Evolutionary conservation across 768 basidiomycete genomes (phyloP).

Genomic region (Paxillus ammoniavirescens): DNA sequence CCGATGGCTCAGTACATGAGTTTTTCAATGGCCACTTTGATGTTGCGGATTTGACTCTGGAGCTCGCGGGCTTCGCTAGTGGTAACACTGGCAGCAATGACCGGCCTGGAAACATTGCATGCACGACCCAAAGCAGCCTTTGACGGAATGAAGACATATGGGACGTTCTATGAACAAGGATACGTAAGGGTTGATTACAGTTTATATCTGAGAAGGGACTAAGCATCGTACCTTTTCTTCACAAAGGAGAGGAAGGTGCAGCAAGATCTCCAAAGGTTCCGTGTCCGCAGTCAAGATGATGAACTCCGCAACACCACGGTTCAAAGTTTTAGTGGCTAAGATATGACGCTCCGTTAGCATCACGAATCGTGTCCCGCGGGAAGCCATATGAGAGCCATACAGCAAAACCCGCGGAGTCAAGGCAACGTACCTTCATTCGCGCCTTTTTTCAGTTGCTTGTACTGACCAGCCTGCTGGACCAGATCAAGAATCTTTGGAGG

Average conservation of each 20-base stretch:
- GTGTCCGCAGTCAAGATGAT: conserved; percentile 96
- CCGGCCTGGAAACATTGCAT: conserved; percentile 92
- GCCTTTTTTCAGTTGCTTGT: conserved; percentile 98
- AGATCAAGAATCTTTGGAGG: conserved; percentile 82
- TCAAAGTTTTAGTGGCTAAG: conserved; percentile 94
- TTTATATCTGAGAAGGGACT: not conserved
- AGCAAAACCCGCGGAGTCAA: not conserved
- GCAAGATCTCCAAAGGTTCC: conserved; percentile 94
- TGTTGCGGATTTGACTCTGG: conserved; percentile 79
- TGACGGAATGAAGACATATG: conserved; percentile 91
- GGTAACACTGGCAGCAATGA: conserved; percentile 95
- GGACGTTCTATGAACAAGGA: conserved; percentile 69
- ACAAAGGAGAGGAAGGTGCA: conserved; percentile 95
- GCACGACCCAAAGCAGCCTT: conserved; percentile 96
- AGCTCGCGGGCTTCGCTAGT: conserved; percentile 94
- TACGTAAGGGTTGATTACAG: not conserved
- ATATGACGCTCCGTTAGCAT: conserved; percentile 6
- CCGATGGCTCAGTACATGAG: conserved; percentile 39
- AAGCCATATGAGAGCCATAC: not conserved
- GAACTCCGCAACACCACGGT: conserved; percentile 97
- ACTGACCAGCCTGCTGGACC: conserved; percentile 92
- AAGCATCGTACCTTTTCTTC: conserved; percentile 84
- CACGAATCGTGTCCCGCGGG: not conserved
- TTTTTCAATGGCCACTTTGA: conserved; percentile 84
- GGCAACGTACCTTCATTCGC: conserved; percentile 87